These are phyloP conservation scores for Pleurotus citrinopileatus DNA, from an alignment of 768 basidiomycete genomes.

Conservation along the genomic window DNA sequence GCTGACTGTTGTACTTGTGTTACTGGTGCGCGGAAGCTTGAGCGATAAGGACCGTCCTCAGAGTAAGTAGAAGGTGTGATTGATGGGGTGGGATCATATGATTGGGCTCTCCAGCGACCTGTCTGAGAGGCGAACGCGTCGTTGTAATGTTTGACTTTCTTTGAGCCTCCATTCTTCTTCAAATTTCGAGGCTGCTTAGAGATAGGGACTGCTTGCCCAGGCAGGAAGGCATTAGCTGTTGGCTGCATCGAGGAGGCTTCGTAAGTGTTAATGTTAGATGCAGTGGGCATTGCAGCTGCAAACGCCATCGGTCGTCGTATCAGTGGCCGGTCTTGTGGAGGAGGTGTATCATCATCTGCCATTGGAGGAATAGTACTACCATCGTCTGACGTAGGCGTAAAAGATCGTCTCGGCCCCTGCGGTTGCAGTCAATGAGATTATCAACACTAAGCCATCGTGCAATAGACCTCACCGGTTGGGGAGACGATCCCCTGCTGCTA, in stretches of 20 bases:
- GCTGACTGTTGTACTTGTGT: too few relatives aligned
- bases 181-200: slow-evolving; percentile 16
- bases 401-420: slow-evolving; percentile 46
- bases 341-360: slow-evolving; percentile 45
- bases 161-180: slow-evolving; percentile 22
- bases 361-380: slow-evolving; percentile 36
- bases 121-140: slow-evolving; percentile 46
- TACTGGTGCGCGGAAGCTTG: slow-evolving; percentile 38
- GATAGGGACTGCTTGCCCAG: slow-evolving; percentile 44
- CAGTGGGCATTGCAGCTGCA: slow-evolving; percentile 25
- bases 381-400: slow-evolving; percentile 54
- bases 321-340: slow-evolving; percentile 45
- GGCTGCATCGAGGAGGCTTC: slow-evolving; percentile 28
- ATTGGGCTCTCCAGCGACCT: slow-evolving; percentile 45
- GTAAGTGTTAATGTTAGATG: slow-evolving; percentile 38
- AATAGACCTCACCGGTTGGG: slow-evolving; percentile 35
- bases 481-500: slow-evolving; percentile 59
- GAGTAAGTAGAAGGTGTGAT: slow-evolving; percentile 26
- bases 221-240: slow-evolving; percentile 38
- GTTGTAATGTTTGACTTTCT: slow-evolving; percentile 26
- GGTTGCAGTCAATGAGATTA: slow-evolving; percentile 7
- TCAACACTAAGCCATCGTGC: not conserved
- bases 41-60: slow-evolving; percentile 38
- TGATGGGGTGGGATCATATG: slow-evolving; percentile 31
- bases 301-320: slow-evolving; percentile 63